Evolutionary conservation across 2,329 filamentous ascomycete species (phyloP).

Genomic region (Scytalidium sp.): DNA sequence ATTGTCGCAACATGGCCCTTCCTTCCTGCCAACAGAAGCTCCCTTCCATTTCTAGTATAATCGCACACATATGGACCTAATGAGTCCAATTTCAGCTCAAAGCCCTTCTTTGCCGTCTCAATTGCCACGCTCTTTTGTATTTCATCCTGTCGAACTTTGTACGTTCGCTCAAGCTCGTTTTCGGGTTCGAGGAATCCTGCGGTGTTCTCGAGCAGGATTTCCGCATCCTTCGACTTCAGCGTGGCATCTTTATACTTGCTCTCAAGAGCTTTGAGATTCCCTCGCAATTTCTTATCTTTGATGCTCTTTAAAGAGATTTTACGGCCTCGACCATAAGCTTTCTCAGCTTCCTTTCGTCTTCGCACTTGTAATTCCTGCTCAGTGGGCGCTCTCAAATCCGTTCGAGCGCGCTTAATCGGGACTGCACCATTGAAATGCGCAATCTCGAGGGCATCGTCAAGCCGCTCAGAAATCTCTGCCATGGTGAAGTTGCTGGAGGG

Average conservation of each 20-base stretch:
- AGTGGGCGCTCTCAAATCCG: slow-evolving; percentile 38
- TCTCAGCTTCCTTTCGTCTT: slow-evolving; percentile 61
- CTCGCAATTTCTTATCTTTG: slow-evolving; percentile 85
- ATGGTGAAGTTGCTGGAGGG: slow-evolving; percentile 2
- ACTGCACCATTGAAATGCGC: slow-evolving; percentile 49
- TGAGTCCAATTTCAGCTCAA: slow-evolving; percentile 79
- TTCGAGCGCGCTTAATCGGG: slow-evolving; percentile 44
- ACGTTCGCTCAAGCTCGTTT: slow-evolving; percentile 83
- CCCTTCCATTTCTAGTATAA: slow-evolving; percentile 85
- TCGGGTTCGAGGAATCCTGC: slow-evolving; percentile 86
- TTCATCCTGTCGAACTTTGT: slow-evolving; percentile 87
- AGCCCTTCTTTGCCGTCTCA: slow-evolving; percentile 87
- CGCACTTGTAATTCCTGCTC: slow-evolving; percentile 30
- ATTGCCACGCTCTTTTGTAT: slow-evolving; percentile 72
- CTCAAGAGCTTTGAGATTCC: slow-evolving; percentile 76
- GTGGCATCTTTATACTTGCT: slow-evolving; percentile 78
- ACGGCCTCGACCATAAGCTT: slow-evolving; percentile 80
- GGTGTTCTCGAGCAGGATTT: slow-evolving; percentile 87
- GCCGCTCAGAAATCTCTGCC: slow-evolving; percentile 13
- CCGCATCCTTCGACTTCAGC: slow-evolving; percentile 86
- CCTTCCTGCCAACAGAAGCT: slow-evolving; percentile 79
- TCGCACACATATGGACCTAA: slow-evolving; percentile 86
- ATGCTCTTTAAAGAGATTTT: slow-evolving; percentile 70
- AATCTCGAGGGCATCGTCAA: slow-evolving; percentile 7
- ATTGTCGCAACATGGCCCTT: slow-evolving; percentile 96